These are phyloP conservation scores for Lippia alba DNA, from an alignment of 305 asterid genomes.

Conservation along the genomic window DNA sequence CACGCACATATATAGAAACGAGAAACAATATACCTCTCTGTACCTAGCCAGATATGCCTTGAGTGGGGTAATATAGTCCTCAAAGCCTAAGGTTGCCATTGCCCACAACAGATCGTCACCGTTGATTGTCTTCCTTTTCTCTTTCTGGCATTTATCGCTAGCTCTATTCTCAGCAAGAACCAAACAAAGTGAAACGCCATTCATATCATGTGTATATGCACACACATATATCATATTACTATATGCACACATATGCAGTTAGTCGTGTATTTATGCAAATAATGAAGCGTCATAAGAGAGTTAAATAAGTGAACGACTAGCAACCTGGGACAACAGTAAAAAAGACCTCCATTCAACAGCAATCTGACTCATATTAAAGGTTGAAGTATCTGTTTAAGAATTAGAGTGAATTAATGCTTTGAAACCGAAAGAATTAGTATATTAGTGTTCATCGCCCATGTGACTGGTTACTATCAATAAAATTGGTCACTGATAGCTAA, in stretches of 20 bases:
- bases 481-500: background rate
- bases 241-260: background rate
- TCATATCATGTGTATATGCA: constrained; percentile 12
- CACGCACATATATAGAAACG: background rate
- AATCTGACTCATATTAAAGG: background rate
- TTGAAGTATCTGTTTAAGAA: background rate
- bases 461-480: background rate
- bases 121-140: constrained; percentile 56
- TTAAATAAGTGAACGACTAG: background rate
- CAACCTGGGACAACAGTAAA: background rate
- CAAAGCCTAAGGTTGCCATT: constrained; percentile 57
- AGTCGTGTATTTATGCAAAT: background rate
- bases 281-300: too few species aligned
- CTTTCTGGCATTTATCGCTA: constrained; percentile 58
- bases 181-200: constrained; percentile 14
- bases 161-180: constrained; percentile 40
- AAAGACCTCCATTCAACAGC: background rate
- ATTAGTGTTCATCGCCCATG: background rate
- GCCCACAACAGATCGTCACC: constrained; percentile 60
- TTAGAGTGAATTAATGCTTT: constrained; percentile 1
- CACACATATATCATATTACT: background rate
- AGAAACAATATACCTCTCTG: constrained; percentile 47
- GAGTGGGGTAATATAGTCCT: constrained; percentile 51
- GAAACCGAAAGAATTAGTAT: background rate
- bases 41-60: constrained; percentile 53